A percentile compares a stretch with the other conserved stretches of the same genome.
Conservation (phyloP, 2,329 filamentous ascomycete genomes). For the Phialemonium atrogriseum region DNA sequence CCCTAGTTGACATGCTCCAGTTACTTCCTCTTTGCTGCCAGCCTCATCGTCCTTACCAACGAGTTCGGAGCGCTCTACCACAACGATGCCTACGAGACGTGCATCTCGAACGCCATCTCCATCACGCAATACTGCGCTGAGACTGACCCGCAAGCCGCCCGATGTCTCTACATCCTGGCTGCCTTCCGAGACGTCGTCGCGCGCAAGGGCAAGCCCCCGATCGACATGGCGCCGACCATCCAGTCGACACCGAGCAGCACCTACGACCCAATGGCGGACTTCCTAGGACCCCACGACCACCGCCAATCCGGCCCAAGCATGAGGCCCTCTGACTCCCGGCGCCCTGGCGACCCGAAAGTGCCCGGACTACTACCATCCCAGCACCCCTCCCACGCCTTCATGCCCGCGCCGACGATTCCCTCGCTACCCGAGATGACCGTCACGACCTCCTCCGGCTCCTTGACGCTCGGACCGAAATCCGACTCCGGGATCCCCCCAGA, state of each 20-base stretch:
- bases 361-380: not conserved
- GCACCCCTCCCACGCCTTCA: not conserved
- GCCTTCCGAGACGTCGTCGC: slow-evolving; percentile 36
- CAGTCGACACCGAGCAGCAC: slow-evolving; percentile 12
- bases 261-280: slow-evolving; percentile 5
- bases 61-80: slow-evolving; percentile 43
- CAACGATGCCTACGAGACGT: slow-evolving; percentile 30
- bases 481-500: not conserved
- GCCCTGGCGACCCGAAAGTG: not conserved
- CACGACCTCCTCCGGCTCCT: not conserved
- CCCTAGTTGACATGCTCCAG: slow-evolving; percentile 22
- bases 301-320: not conserved
- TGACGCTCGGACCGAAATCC: not conserved
- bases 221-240: slow-evolving; percentile 11
- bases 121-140: slow-evolving; percentile 41
- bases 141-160: slow-evolving; percentile 38
- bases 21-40: slow-evolving; percentile 48
- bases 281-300: slow-evolving; percentile 1
- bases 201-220: slow-evolving; percentile 13
- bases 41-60: slow-evolving; percentile 47
- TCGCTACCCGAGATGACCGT: slow-evolving; percentile 1
- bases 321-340: not conserved
- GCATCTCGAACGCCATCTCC: slow-evolving; percentile 32
- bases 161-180: slow-evolving; percentile 40
- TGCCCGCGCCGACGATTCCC: no score